phyloP scores from a whole-genome alignment of 495 filamentous ascomycete species.

The Mytilinidion resinicola region DNA sequence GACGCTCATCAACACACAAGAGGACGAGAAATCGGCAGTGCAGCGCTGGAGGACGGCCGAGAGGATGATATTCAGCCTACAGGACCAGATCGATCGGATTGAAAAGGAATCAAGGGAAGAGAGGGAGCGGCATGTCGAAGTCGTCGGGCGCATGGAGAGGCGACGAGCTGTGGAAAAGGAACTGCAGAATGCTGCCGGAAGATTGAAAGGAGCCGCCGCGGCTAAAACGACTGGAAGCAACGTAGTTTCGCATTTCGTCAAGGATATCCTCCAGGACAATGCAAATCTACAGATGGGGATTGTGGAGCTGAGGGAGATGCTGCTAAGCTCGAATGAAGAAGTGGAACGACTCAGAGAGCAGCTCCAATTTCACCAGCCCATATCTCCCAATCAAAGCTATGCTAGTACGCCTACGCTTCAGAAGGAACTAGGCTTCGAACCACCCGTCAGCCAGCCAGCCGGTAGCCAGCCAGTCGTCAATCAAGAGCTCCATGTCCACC shows the following conservation, averaged over 20 bases:
- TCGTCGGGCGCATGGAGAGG: slow-evolving; percentile 73
- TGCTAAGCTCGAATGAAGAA: slow-evolving; percentile 89
- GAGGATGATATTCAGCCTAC: slow-evolving; percentile 59
- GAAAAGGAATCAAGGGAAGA: slow-evolving; percentile 81
- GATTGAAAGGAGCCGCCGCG: slow-evolving; percentile 72
- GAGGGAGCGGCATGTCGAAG: slow-evolving; percentile 71
- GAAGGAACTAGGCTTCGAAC: slow-evolving; percentile 53
- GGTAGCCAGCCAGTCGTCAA: slow-evolving; percentile 38
- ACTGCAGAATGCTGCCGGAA: slow-evolving; percentile 65
- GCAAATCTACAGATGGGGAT: slow-evolving; percentile 86
- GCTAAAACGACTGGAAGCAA: slow-evolving; percentile 47
- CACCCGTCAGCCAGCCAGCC: slow-evolving; percentile 10
- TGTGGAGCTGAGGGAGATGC: slow-evolving; percentile 82
- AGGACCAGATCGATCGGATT: slow-evolving; percentile 84
- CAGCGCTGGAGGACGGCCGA: slow-evolving; percentile 81
- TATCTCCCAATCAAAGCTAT: slow-evolving; percentile 38
- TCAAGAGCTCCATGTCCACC: slow-evolving; percentile 82
- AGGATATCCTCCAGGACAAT: slow-evolving; percentile 92
- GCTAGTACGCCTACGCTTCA: slow-evolving; percentile 47
- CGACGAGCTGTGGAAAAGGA: slow-evolving; percentile 63
- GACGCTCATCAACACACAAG: slow-evolving; percentile 55
- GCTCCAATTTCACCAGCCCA: slow-evolving; percentile 69
- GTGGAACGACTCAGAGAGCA: slow-evolving; percentile 81
- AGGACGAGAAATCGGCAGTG: slow-evolving; percentile 67
- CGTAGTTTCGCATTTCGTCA: slow-evolving; percentile 88